These are phyloP conservation scores for Prototheca wickerhamii DNA, from an alignment of 163 green algal genomes.

Conservation along the genomic window DNA sequence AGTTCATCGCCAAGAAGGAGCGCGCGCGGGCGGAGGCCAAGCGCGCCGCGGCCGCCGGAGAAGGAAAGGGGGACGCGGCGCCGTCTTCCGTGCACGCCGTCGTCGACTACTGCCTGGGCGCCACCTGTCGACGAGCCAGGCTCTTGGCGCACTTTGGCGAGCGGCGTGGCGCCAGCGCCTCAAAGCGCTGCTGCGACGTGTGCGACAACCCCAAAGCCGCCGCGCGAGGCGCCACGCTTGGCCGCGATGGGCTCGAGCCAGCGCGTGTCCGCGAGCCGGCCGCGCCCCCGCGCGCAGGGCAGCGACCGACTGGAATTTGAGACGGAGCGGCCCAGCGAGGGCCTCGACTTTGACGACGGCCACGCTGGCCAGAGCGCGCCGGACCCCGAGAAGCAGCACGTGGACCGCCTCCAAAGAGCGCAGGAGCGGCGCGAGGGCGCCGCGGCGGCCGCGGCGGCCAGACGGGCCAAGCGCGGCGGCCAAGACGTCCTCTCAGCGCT, in stretches of 20 bases:
- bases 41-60: slow-evolving; percentile 30
- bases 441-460: not conserved
- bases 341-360: slow-evolving; percentile 15
- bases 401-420: too few species aligned
- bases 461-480: not conserved
- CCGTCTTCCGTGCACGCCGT: slow-evolving; percentile 22
- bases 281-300: not conserved
- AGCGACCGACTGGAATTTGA: slow-evolving; percentile 13
- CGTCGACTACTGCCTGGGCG: slow-evolving; percentile 20
- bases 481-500: not conserved
- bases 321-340: slow-evolving; percentile 6
- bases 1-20: slow-evolving; percentile 38
- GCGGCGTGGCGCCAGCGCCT: not conserved
- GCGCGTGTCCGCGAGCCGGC: not conserved
- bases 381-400: too few species aligned
- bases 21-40: slow-evolving; percentile 39
- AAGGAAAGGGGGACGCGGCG: too few species aligned
- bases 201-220: slow-evolving; percentile 9
- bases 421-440: too few species aligned
- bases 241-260: not conserved
- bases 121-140: slow-evolving; percentile 20
- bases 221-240: not conserved
- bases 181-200: slow-evolving; percentile 18
- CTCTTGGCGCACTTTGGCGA: slow-evolving; percentile 42
- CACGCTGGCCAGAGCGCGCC: not conserved